Evolutionary conservation across 345 rosid genomes (phyloP).

Genomic region (Geranium rotundifolium): DNA sequence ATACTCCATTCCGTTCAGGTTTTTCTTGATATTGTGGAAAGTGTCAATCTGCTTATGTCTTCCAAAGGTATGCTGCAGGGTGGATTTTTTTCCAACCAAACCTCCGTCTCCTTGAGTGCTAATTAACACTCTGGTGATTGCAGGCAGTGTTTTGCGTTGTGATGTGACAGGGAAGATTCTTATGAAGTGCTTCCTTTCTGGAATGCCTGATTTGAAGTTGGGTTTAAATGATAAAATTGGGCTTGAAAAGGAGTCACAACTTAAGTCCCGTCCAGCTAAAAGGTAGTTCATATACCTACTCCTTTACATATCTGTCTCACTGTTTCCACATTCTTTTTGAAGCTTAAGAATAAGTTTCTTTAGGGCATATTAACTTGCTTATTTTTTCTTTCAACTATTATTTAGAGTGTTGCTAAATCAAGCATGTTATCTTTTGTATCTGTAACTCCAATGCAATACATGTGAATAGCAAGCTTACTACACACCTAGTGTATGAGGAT

Average conservation of each 20-base stretch:
- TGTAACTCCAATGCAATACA: not conserved
- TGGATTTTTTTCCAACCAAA: slow-evolving; percentile 6
- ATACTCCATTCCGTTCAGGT: slow-evolving; percentile 42
- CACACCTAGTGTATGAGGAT: not conserved
- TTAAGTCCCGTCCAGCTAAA: slow-evolving; percentile 90
- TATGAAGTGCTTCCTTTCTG: slow-evolving; percentile 98
- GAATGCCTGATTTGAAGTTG: slow-evolving; percentile 99
- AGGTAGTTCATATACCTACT: slow-evolving; percentile 38
- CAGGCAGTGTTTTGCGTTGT: slow-evolving; percentile 90
- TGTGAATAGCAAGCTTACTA: not conserved
- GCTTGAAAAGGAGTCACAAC: slow-evolving; percentile 92
- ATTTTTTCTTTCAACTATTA: not conserved
- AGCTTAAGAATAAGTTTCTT: not conserved
- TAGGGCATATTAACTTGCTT: not conserved
- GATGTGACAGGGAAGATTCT: slow-evolving; percentile 96
- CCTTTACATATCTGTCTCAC: not conserved
- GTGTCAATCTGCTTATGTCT: slow-evolving; percentile 97
- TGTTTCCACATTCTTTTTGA: not conserved
- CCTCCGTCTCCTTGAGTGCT: slow-evolving; percentile 5
- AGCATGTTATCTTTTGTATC: not conserved
- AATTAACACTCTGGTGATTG: slow-evolving; percentile 13
- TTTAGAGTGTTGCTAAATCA: not conserved
- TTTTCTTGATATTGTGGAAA: slow-evolving; percentile 96
- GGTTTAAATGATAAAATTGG: slow-evolving; percentile 99
- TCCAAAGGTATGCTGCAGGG: slow-evolving; percentile 55